These are phyloP conservation scores for Emmonsiellopsis sp. DNA, from an alignment of 2,329 filamentous ascomycete genomes.

Conservation along the genomic window DNA sequence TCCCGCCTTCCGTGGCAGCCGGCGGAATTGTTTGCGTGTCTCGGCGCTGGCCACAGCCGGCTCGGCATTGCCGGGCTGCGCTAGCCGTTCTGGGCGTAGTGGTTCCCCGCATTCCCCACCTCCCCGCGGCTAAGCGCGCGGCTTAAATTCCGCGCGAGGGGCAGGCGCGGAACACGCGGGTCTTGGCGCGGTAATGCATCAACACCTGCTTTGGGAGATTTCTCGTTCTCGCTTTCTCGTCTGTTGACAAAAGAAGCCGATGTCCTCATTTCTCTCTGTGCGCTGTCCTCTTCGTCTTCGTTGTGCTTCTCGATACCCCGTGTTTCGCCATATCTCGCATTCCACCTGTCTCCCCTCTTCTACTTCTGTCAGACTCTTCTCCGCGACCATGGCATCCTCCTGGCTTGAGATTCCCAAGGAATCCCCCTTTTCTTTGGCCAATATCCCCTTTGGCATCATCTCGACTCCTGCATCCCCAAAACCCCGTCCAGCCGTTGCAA, in stretches of 20 bases:
- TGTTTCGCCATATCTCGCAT: no score
- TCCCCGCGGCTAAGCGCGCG: neutral
- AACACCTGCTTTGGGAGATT: neutral
- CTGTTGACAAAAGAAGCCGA: no score
- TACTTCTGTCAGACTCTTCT: neutral
- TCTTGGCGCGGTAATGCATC: neutral
- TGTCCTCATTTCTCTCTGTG: no score
- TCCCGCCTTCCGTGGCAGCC: neutral
- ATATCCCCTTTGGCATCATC: conserved; percentile 78
- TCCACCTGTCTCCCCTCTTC: no score
- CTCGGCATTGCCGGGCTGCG: neutral
- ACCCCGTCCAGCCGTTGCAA: conserved; percentile 59
- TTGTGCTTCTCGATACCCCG: no score
- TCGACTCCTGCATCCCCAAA: conserved; percentile 48
- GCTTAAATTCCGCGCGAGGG: neutral
- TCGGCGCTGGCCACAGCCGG: neutral
- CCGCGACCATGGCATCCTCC: conserved; percentile 28
- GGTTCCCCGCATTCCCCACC: neutral
- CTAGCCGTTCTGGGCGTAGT: neutral
- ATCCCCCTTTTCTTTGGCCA: conserved; percentile 65
- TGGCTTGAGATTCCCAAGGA: conserved; percentile 52
- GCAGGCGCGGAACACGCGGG: neutral
- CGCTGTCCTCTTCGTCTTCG: no score
- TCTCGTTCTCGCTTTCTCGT: neutral
- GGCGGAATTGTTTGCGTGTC: neutral